Evolutionary conservation across 176 grass and related monocot species (phyloP).

Genomic region (Saccharum spontaneum): DNA sequence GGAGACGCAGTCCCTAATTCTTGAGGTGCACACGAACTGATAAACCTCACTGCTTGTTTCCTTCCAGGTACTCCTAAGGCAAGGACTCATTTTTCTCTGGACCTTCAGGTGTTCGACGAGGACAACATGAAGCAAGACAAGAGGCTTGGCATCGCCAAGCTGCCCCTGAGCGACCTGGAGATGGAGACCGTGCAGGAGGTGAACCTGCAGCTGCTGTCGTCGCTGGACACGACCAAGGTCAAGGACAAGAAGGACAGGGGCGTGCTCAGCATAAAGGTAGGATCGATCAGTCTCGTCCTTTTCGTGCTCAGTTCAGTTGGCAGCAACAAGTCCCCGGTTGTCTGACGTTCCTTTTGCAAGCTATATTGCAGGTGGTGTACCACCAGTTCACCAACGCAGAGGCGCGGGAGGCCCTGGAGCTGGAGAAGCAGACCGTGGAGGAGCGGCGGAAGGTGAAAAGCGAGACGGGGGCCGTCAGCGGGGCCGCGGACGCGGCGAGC

Average conservation of each 20-base stretch:
- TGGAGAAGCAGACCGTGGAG: constrained; percentile 77
- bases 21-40: constrained; percentile 48
- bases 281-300: background rate
- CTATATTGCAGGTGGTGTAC: constrained; percentile 55
- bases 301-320: background rate
- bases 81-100: background rate
- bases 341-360: background rate
- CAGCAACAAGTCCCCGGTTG: background rate
- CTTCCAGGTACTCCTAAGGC: background rate
- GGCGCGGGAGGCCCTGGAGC: constrained; percentile 65
- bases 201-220: constrained; percentile 78
- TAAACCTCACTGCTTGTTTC: background rate
- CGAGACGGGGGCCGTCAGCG: constrained; percentile 58
- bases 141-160: constrained; percentile 81
- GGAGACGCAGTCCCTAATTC: constrained; percentile 81
- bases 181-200: constrained; percentile 61
- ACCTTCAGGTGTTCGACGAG: constrained; percentile 84
- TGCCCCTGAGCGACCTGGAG: constrained; percentile 64
- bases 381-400: constrained; percentile 78
- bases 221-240: constrained; percentile 91
- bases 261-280: constrained; percentile 73
- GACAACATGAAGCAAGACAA: constrained; percentile 93
- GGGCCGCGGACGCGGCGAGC: constrained; percentile 60
- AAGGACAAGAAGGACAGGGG: constrained; percentile 98
- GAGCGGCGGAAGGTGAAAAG: constrained; percentile 72